These are phyloP conservation scores for Pythium rhizo-oryzae DNA, from an alignment of 352 stramenopile species.

Conservation along the genomic window DNA sequence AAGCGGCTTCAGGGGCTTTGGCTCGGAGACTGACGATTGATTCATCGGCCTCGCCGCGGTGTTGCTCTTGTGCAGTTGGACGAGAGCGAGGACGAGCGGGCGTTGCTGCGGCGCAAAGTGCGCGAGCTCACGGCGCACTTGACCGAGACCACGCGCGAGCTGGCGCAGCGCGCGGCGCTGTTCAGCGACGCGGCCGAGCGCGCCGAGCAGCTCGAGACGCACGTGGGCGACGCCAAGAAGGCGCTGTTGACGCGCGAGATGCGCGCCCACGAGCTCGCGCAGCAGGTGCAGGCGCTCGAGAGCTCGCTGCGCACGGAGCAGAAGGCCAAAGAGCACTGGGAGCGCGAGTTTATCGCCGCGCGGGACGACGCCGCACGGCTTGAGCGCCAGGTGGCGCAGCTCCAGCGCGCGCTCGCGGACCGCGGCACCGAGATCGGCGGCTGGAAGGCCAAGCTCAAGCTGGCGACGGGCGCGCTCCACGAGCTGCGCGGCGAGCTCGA, in stretches of 20 bases:
- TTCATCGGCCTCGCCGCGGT: too few relatives aligned
- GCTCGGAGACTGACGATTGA: too few relatives aligned
- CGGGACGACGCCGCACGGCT: slow-evolving; percentile 32
- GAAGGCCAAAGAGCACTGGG: slow-evolving; percentile 53
- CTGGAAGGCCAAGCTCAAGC: slow-evolving; percentile 54
- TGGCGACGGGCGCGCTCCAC: slow-evolving; percentile 31
- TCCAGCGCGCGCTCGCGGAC: slow-evolving; percentile 22
- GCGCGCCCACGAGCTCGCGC: slow-evolving; percentile 51
- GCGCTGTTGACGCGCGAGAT: slow-evolving; percentile 63
- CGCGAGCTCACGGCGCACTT: slow-evolving; percentile 43
- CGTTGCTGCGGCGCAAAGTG: slow-evolving; percentile 42
- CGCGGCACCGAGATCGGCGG: slow-evolving; percentile 30
- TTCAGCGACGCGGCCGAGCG: slow-evolving; percentile 47
- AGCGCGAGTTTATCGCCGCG: slow-evolving; percentile 43
- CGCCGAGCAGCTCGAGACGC: slow-evolving; percentile 43
- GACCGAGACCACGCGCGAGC: slow-evolving; percentile 55
- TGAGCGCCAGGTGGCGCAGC: slow-evolving; percentile 18
- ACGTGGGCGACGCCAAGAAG: slow-evolving; percentile 48
- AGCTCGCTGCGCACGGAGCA: slow-evolving; percentile 37
- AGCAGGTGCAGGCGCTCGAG: slow-evolving; percentile 39
- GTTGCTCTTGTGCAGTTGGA: slow-evolving; percentile 27
- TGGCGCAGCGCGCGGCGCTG: slow-evolving; percentile 59
- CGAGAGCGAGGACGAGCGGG: slow-evolving; percentile 39
- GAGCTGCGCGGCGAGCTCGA: slow-evolving; percentile 29
- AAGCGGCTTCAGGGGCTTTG: too few relatives aligned